These are phyloP conservation scores for Pyrus hybrid DNA, from an alignment of 331 rosid species.

Conservation along the genomic window DNA sequence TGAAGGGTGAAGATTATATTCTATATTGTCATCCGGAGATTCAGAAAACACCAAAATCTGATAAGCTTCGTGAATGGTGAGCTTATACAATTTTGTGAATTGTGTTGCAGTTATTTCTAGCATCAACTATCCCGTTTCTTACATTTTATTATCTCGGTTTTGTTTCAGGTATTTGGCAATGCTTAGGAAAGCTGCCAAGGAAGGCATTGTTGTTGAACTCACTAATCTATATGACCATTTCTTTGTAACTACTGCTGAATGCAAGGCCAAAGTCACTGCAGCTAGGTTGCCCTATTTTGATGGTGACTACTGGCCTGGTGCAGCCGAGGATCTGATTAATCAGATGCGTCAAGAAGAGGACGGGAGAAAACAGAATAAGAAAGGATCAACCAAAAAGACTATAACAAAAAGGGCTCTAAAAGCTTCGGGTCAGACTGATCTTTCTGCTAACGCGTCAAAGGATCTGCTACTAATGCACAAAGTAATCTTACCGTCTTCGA, in stretches of 20 bases:
- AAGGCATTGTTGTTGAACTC: too few relatives aligned
- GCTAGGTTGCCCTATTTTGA: conserved; percentile 95
- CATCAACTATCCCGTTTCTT: too few relatives aligned
- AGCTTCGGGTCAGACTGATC: conserved; percentile 86
- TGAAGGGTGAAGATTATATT: conserved; percentile 98
- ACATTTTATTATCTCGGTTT: too few relatives aligned
- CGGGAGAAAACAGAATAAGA: conserved; percentile 73
- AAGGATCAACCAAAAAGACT: conserved; percentile 49
- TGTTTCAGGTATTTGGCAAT: too few relatives aligned
- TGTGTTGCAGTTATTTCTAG: too few relatives aligned
- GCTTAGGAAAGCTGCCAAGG: too few relatives aligned
- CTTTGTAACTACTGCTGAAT: conserved; percentile 71
- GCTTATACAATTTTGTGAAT: too few relatives aligned
- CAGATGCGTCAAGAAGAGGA: conserved; percentile 93
- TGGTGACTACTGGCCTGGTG: conserved; percentile 98
- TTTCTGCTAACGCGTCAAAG: conserved; percentile 77
- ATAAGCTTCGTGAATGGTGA: too few relatives aligned
- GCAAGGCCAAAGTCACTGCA: conserved; percentile 85
- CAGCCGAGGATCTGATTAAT: conserved; percentile 91
- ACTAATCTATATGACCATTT: conserved; percentile 87
- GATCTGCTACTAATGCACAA: conserved; percentile 61
- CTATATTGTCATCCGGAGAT: conserved; percentile 94
- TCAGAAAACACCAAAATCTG: too few relatives aligned
- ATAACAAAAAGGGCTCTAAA: conserved; percentile 85
- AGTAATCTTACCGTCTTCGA: conserved; percentile 24